phyloP scores from a whole-genome alignment of 805 yeast species.

The Zygoascus bituminiphila region DNA sequence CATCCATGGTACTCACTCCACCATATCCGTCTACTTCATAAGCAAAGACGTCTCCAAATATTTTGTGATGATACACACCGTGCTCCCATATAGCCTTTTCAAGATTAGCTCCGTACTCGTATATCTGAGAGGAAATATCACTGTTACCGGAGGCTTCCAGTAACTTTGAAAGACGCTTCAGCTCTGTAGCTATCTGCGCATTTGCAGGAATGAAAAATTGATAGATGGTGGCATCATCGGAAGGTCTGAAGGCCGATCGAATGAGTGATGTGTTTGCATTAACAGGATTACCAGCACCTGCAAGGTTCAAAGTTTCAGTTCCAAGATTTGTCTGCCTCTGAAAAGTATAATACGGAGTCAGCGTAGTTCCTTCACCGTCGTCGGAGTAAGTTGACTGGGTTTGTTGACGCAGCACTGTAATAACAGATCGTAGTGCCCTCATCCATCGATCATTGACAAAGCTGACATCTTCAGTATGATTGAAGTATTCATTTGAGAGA shows the following conservation, averaged over 20 bases:
- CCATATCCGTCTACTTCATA: constrained; percentile 89
- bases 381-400: constrained; percentile 41
- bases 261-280: constrained; percentile 59
- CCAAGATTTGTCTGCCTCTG: constrained; percentile 68
- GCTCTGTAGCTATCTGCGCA: constrained; percentile 63
- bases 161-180: constrained; percentile 31
- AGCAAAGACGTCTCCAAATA: constrained; percentile 71
- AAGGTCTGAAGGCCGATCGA: constrained; percentile 81
- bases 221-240: constrained; percentile 76
- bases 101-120: constrained; percentile 34
- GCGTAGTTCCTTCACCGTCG: constrained; percentile 36
- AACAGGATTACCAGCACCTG: constrained; percentile 81
- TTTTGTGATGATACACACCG: constrained; percentile 62
- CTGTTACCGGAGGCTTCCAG: constrained; percentile 17
- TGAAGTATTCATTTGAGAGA: constrained; percentile 58
- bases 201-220: constrained; percentile 84
- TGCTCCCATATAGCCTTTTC: constrained; percentile 48
- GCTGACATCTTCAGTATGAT: constrained; percentile 15
- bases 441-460: constrained; percentile 50
- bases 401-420: constrained; percentile 51
- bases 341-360: constrained; percentile 52
- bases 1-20: constrained; percentile 68
- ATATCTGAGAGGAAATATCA: constrained; percentile 19
- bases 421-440: constrained; percentile 44
- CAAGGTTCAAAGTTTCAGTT: constrained; percentile 69